Evolutionary conservation across 306 rosid genomes (phyloP), one percentile per base, ranked within the genome.

Genomic region (Ceratonia siliqua): DNA sequence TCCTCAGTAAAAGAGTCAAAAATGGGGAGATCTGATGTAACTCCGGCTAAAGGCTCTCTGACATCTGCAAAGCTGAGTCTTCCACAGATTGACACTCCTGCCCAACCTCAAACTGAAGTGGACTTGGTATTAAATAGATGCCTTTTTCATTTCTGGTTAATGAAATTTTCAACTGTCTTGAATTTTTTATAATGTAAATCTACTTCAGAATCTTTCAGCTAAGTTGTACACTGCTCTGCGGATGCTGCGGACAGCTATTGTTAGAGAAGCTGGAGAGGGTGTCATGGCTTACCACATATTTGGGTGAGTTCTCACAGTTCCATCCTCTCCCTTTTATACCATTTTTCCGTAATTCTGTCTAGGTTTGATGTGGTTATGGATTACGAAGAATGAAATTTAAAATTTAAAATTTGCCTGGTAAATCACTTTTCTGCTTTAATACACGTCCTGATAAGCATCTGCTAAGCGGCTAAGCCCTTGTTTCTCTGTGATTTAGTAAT

Each of bases 201-300:
- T 54, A 68, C 74, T 68, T 32, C 91, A 94, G 99, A 70, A 81
- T 76, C 89, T 94, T 49, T 89, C 96, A 33, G 86, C 96, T 12
- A 89, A 81, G 85, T 77, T 92, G 57, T 94, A 79, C 87, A 21
- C 78, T 73, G 86, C 97, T 68, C 75, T 94, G 79, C 85, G 91
- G 72, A 66, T 75, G 81, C 91, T 92, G 72, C 89, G 99, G 82
- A 73, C 89, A 50, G 62, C 69, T 78, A 78, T 94, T 57, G 76
- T 89, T 58, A 84, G 56, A 77, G 96, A 92, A 85, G 87, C 96
- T 64, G 91, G 79, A 35, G 97, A 92, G 27, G 86, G 92, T 43
- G 88, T 86, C 63, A 70, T 84, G 88, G 93, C 96, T 62, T 50
- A 92, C 89, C 99, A 94, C 87, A 90, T 94, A 82, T 94, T 90